Conservation (phyloP, 2,329 filamentous ascomycete genomes). For the Fusarium pseudonygamai region DNA sequence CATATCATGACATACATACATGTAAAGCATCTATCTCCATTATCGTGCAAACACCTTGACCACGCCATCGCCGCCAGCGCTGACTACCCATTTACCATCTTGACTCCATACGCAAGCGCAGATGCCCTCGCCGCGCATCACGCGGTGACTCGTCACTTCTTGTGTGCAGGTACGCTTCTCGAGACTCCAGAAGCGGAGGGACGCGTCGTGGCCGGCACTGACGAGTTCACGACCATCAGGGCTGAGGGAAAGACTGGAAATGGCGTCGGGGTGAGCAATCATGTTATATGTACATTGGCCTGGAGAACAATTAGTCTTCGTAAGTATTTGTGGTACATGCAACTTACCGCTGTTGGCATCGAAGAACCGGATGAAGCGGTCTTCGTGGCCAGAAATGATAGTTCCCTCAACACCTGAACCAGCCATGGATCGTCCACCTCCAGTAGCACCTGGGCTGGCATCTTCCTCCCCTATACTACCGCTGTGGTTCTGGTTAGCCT, state of each 20-base stretch:
- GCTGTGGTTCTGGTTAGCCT: constrained; percentile 63
- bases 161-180: constrained; percentile 96
- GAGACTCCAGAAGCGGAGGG: constrained; percentile 94
- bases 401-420: constrained; percentile 89
- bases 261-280: constrained; percentile 93
- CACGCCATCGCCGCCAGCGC: constrained; percentile 91
- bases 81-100: constrained; percentile 93
- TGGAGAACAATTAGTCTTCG: constrained; percentile 51
- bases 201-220: constrained; percentile 94
- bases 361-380: constrained; percentile 95
- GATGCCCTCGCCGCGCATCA: constrained; percentile 96
- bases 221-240: constrained; percentile 95
- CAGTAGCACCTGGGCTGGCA: constrained; percentile 78
- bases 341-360: constrained; percentile 97
- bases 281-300: constrained; percentile 99
- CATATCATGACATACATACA: constrained; percentile 12
- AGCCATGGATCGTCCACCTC: constrained; percentile 69
- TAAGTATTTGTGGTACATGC: constrained; percentile 47
- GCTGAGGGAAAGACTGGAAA: constrained; percentile 89
- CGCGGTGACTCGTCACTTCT: constrained; percentile 90
- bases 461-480: constrained; percentile 76
- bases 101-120: constrained; percentile 96
- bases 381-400: constrained; percentile 96
- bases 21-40: constrained; percentile 7
- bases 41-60: constrained; percentile 83